These are phyloP conservation scores for Ophiobolus disseminans DNA, from an alignment of 2,329 filamentous ascomycete species.

Conservation along the genomic window DNA sequence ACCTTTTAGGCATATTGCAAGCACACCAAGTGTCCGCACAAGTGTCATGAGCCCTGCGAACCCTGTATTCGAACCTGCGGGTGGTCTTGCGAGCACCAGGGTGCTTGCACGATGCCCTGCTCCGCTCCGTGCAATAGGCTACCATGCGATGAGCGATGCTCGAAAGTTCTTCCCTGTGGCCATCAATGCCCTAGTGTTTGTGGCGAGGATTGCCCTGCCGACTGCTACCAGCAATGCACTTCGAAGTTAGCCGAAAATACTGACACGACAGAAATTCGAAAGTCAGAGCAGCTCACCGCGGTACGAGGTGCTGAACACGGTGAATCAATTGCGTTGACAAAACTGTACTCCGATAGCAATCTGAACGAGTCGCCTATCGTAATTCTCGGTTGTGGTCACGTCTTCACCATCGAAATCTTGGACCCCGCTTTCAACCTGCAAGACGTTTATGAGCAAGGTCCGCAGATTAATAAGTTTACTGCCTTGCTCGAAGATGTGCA, in stretches of 20 bases:
- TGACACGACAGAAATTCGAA: no score
- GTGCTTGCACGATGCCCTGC: slow-evolving; percentile 46
- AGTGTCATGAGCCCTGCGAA: slow-evolving; percentile 42
- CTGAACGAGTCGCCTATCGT: slow-evolving; percentile 38
- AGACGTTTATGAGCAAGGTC: slow-evolving; percentile 28
- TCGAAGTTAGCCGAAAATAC: no score
- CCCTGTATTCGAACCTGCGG: slow-evolving; percentile 44
- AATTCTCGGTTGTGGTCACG: slow-evolving; percentile 37
- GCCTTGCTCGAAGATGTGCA: slow-evolving; percentile 33
- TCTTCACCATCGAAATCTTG: slow-evolving; percentile 40
- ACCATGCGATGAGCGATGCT: slow-evolving; percentile 40
- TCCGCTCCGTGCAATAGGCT: slow-evolving; percentile 40
- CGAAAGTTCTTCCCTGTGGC: slow-evolving; percentile 32
- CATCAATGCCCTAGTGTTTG: slow-evolving; percentile 45
- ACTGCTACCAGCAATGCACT: slow-evolving; percentile 33
- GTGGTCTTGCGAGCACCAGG: slow-evolving; percentile 45
- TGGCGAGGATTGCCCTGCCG: slow-evolving; percentile 34
- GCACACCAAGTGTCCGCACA: slow-evolving; percentile 31
- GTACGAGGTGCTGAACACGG: slow-evolving; percentile 32
- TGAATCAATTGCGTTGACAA: no score
- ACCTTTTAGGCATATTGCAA: slow-evolving; percentile 32
- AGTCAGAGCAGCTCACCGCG: no score
- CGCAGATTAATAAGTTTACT: slow-evolving; percentile 22
- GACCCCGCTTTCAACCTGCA: slow-evolving; percentile 38
- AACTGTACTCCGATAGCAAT: slow-evolving; percentile 35